Evolutionary conservation across 176 grass and related monocot species (phyloP).

Genomic region (Olyra latifolia): DNA sequence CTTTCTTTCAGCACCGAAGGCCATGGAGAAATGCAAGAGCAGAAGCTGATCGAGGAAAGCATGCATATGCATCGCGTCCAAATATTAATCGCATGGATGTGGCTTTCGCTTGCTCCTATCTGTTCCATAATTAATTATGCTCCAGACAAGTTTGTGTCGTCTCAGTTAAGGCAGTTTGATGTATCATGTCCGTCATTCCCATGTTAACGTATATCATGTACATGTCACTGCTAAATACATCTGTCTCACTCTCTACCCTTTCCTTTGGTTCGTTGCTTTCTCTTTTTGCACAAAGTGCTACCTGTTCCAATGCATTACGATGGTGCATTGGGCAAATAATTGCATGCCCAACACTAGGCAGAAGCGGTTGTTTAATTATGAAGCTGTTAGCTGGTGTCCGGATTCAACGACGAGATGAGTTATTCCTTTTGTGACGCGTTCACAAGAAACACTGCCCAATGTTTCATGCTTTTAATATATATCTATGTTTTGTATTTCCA

Average conservation of each 20-base stretch:
- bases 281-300: background rate
- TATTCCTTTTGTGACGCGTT: background rate
- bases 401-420: background rate
- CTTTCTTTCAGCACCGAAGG: constrained; percentile 56
- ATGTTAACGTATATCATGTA: background rate
- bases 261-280: background rate
- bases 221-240: background rate
- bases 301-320: constrained; percentile 13
- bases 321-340: constrained; percentile 14
- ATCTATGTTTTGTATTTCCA: constrained; percentile 14
- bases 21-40: constrained; percentile 81
- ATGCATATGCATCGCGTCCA: background rate
- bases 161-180: constrained; percentile 1
- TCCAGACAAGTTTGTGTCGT: background rate
- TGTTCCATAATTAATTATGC: constrained; percentile 29
- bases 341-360: background rate
- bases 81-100: constrained; percentile 10
- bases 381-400: background rate
- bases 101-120: background rate
- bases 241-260: background rate
- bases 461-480: constrained; percentile 9
- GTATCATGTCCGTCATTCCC: background rate
- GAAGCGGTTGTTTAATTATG: background rate
- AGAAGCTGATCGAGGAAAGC: constrained; percentile 30
- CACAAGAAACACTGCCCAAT: constrained; percentile 2